Conservation (phyloP, 176 grass and related monocot species). For the Rhynchospora breviuscula region DNA sequence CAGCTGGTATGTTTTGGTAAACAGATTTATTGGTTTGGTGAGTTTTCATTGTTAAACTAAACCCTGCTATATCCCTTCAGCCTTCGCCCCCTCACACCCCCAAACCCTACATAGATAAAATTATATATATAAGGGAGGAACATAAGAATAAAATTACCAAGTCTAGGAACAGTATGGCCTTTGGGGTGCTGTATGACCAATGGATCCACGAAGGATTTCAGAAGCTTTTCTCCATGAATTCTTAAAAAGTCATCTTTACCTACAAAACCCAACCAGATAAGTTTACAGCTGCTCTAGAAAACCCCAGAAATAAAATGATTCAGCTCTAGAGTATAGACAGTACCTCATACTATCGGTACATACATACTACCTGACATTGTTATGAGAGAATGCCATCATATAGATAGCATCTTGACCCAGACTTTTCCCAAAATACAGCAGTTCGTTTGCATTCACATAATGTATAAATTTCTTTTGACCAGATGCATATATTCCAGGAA, state of each 20-base stretch:
- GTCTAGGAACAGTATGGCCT: conserved; percentile 92
- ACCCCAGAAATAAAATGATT: background rate
- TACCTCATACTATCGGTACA: background rate
- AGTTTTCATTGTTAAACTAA: background rate
- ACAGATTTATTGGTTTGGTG: background rate
- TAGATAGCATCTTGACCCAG: background rate
- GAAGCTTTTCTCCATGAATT: conserved; percentile 42
- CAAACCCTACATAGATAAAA: background rate
- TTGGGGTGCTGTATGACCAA: conserved; percentile 78
- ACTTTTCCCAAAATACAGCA: background rate
- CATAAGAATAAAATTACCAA: conserved; percentile 49
- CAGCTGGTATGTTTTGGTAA: background rate
- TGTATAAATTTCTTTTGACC: background rate
- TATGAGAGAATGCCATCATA: background rate
- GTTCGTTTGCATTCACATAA: background rate
- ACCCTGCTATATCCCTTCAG: background rate
- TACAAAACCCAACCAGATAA: conserved; percentile 14
- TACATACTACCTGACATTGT: background rate
- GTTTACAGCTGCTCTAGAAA: background rate
- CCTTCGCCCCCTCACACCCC: background rate
- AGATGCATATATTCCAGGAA: background rate
- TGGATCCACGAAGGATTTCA: conserved; percentile 64
- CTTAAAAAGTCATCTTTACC: conserved; percentile 79
- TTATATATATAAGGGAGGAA: background rate
- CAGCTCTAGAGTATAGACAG: background rate